A percentile compares a stretch with the other conserved stretches of the same genome.
These are phyloP conservation scores for Beta vulgaris DNA, from an alignment of 148 eudicot species.

Conservation along the genomic window DNA sequence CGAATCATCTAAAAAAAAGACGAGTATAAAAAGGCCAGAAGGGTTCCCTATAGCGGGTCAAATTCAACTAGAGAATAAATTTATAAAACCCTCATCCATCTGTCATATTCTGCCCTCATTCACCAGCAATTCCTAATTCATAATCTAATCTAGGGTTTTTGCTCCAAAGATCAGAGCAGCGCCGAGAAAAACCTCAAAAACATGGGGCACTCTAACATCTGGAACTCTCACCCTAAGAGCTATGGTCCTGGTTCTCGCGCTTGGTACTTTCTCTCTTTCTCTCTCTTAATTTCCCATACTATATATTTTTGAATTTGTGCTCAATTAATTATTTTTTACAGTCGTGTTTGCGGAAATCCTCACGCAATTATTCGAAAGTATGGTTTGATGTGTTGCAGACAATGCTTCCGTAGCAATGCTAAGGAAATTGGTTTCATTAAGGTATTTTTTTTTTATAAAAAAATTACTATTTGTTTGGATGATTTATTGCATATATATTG, in stretches of 20 bases:
- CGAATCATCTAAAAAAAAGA: no score
- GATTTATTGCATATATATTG: not conserved
- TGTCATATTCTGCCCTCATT: no score
- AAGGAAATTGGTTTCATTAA: conserved; percentile 59
- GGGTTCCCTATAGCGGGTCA: no score
- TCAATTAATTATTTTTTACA: not conserved
- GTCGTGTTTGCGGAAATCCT: conserved; percentile 55
- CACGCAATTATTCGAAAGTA: conserved; percentile 53
- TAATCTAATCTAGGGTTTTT: no score
- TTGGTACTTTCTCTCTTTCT: conserved; percentile 20
- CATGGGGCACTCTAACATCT: conserved; percentile 43
- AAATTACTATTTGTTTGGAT: not conserved
- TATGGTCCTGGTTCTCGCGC: conserved; percentile 45
- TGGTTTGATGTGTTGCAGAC: conserved; percentile 55
- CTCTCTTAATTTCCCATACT: not conserved
- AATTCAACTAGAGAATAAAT: no score
- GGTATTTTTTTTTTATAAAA: conserved; percentile 28
- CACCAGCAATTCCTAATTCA: no score
- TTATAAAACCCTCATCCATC: no score
- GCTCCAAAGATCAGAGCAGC: no score
- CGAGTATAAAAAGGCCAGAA: no score
- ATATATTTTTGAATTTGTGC: not conserved
- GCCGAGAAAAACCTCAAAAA: no score
- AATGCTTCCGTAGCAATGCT: conserved; percentile 59
- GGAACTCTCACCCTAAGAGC: conserved; percentile 43